These are phyloP conservation scores for Lyophyllum atratum DNA, from an alignment of 768 basidiomycete genomes.

Conservation along the genomic window DNA sequence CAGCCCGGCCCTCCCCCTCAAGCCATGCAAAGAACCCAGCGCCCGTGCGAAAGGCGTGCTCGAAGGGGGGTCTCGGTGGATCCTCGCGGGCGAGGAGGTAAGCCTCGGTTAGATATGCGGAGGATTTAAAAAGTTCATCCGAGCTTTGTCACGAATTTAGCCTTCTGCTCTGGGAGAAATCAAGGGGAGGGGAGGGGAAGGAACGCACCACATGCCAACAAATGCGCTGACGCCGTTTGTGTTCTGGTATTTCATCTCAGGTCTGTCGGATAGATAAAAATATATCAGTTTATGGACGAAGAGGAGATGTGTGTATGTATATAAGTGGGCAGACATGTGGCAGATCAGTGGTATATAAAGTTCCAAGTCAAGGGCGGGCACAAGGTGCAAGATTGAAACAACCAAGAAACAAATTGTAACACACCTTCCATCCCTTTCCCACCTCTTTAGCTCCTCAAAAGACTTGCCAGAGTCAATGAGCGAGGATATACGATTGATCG, in stretches of 20 bases:
- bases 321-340: background rate
- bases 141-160: slow-evolving; percentile 41
- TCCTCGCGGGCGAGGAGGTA: slow-evolving; percentile 46
- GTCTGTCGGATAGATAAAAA: slow-evolving; percentile 35
- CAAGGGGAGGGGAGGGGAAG: background rate
- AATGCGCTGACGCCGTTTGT: slow-evolving; percentile 71
- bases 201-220: slow-evolving; percentile 63
- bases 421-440: slow-evolving; percentile 42
- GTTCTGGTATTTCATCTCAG: slow-evolving; percentile 64
- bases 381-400: slow-evolving; percentile 16
- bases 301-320: too few relatives aligned
- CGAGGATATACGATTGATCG: slow-evolving; percentile 69
- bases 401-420: background rate
- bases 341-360: background rate
- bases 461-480: slow-evolving; percentile 69
- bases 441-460: slow-evolving; percentile 44
- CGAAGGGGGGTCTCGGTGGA: slow-evolving; percentile 66
- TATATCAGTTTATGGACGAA: background rate
- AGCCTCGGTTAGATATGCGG: slow-evolving; percentile 74
- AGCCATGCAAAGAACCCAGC: slow-evolving; percentile 74
- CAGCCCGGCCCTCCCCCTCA: slow-evolving; percentile 40
- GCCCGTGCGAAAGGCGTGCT: slow-evolving; percentile 59
- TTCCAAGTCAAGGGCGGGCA: background rate
- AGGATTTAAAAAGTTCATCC: slow-evolving; percentile 77
- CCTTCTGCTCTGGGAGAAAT: background rate